Evolutionary conservation across 345 rosid species (phyloP).

Genomic region (Clarkia xantiana): DNA sequence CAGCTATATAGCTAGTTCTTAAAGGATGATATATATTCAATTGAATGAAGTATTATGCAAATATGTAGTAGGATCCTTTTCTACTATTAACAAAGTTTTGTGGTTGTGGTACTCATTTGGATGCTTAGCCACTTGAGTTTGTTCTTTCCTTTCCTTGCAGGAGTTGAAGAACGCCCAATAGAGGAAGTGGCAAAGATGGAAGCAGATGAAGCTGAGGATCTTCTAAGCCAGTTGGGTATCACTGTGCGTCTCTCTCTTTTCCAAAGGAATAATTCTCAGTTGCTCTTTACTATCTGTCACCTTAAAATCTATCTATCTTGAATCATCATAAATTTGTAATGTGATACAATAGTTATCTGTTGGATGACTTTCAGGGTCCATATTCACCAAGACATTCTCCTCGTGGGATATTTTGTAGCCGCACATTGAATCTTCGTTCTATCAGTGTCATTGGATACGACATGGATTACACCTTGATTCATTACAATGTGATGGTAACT

Average conservation of each 20-base stretch:
- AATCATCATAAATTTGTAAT: no score
- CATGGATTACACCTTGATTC: conserved; percentile 97
- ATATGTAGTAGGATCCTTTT: no score
- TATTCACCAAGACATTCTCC: conserved; percentile 62
- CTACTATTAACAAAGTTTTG: no score
- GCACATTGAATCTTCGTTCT: conserved; percentile 85
- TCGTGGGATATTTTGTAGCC: conserved; percentile 88
- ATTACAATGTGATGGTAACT: conserved; percentile 75
- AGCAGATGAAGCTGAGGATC: conserved; percentile 57
- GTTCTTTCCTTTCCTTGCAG: conserved; percentile 18
- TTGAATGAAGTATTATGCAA: no score
- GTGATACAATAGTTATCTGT: neutral
- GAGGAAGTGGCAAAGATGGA: conserved; percentile 74
- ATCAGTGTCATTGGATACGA: conserved; percentile 96
- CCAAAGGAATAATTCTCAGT: neutral
- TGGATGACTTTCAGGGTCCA: conserved; percentile 45
- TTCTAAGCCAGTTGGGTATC: conserved; percentile 64
- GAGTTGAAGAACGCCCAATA: conserved; percentile 72
- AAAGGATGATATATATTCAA: no score
- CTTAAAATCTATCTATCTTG: no score
- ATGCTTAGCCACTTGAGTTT: neutral
- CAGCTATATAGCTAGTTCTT: no score
- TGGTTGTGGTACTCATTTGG: no score
- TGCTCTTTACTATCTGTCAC: no score
- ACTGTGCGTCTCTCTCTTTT: conserved; percentile 8